Evolutionary conservation across 257 asterid species (phyloP).

Genomic region (Fraxinus cuspidata): DNA sequence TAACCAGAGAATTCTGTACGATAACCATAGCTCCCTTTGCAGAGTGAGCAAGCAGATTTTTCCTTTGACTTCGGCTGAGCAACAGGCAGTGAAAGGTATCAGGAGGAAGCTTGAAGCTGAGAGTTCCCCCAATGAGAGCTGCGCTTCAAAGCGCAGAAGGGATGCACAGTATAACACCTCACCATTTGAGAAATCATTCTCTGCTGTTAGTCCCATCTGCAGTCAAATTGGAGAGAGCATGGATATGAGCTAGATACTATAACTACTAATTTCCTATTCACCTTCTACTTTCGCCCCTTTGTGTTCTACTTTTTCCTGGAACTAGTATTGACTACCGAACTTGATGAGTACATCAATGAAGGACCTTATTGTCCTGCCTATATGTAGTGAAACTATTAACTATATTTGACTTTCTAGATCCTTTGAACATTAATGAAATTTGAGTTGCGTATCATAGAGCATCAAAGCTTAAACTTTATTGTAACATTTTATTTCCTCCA

Average conservation of each 20-base stretch:
- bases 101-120: slow-evolving; percentile 88
- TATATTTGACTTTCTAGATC: slow-evolving; percentile 28
- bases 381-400: slow-evolving; percentile 50
- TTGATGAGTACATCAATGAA: slow-evolving; percentile 47
- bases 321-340: slow-evolving; percentile 44
- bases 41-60: slow-evolving; percentile 78
- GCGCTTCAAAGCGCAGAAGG: slow-evolving; percentile 88
- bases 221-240: slow-evolving; percentile 86
- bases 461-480: slow-evolving; percentile 24
- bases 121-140: slow-evolving; percentile 59
- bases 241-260: slow-evolving; percentile 75
- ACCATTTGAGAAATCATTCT: slow-evolving; percentile 82
- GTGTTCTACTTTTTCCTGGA: slow-evolving; percentile 36
- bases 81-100: slow-evolving; percentile 82
- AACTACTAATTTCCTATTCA: slow-evolving; percentile 34
- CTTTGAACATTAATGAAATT: slow-evolving; percentile 35
- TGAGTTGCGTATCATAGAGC: slow-evolving; percentile 18
- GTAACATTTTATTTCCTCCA: not conserved
- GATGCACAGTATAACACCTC: slow-evolving; percentile 79
- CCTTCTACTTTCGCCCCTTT: slow-evolving; percentile 29
- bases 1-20: slow-evolving; percentile 87
- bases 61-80: slow-evolving; percentile 70
- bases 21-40: slow-evolving; percentile 91
- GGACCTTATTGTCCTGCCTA: slow-evolving; percentile 48
- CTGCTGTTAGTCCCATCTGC: slow-evolving; percentile 81